Base-by-base conservation (phyloP, 176 grass and related monocot species). In the Pontederia paniculata region DNA sequence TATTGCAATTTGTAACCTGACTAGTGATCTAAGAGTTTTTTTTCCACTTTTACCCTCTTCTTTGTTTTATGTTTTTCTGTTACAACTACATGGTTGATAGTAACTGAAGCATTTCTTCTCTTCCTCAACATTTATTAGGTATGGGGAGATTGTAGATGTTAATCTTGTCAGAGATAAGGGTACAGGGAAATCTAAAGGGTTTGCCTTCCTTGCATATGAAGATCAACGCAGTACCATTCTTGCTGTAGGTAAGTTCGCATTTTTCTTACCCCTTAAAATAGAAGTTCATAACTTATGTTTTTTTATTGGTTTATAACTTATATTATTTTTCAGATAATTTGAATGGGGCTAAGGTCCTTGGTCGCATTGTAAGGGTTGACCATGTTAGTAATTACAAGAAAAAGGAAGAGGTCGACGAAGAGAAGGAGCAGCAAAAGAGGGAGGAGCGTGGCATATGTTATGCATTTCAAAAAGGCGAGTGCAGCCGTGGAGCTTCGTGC, bases 301-400 rank as follows among this genome's bases (percentile, higher is more conserved):
- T 37, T 1, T 17, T 54, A 17, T 8, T 37, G 1, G 62, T 12
- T 69, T 67, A 41, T 12, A 42, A 1, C 45, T 9, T 55, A 14
- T 17, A 18, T 47, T 45, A 10, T 60, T 42, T 62, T 23, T 16
- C 45, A 98, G 93, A 91, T 72, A 91, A 98, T 69, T 77, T 98
- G 62, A 91, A 91, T 72, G 93, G 83, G 42, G 93, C 86, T 67
- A 98, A 88, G 68, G 49, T 98, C 69, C 83, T 89, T 63, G 86
- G 77, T 61, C 79, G 86, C 71, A 91, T 84, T 52, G 50, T 88
- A 45, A 83, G 70, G 46, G 87, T 98, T 78, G 93, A 98, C 67
- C 93, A 98, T 77, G 93, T 91, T 12, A 84, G 47, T 54, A 91
- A 91, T 48, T 98, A 98, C 61, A 98, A 98, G 70, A 84, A 88